These are phyloP conservation scores for Fusarium multiceps DNA, from an alignment of 2,329 filamentous ascomycete species.

Conservation along the genomic window DNA sequence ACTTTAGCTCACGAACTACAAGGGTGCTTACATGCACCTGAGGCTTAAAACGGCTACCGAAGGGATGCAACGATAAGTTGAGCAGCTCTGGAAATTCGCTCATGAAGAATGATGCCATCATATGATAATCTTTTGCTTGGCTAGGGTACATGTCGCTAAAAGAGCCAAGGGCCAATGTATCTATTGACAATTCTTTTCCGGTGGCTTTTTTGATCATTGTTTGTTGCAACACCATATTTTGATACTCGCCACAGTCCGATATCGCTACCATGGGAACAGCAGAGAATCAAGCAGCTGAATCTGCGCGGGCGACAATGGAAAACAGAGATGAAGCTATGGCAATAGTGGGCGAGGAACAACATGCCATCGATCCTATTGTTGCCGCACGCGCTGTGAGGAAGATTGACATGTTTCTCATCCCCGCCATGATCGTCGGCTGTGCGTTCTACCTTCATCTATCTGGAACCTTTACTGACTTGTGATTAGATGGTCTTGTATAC, in stretches of 20 bases:
- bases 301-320: constrained; percentile 14
- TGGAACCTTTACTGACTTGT: not conserved
- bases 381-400: constrained; percentile 70
- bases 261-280: constrained; percentile 26
- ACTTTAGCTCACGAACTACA: constrained; percentile 25
- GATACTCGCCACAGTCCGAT: constrained; percentile 6
- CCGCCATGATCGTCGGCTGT: constrained; percentile 70
- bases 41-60: constrained; percentile 35
- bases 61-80: constrained; percentile 1
- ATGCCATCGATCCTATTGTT: constrained; percentile 64
- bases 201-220: not conserved
- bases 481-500: constrained; percentile 58
- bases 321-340: constrained; percentile 55
- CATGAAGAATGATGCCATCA: constrained; percentile 24
- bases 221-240: constrained; percentile 6
- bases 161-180: not conserved
- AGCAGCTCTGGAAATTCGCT: constrained; percentile 30
- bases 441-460: constrained; percentile 11
- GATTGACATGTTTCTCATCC: constrained; percentile 75
- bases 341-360: constrained; percentile 68
- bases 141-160: not conserved
- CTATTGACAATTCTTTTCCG: not conserved
- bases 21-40: constrained; percentile 25
- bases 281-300: constrained; percentile 15
- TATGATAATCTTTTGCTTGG: constrained; percentile 20